Conservation (phyloP, 352 stramenopile species). For the Phytophthora rubi region DNA sequence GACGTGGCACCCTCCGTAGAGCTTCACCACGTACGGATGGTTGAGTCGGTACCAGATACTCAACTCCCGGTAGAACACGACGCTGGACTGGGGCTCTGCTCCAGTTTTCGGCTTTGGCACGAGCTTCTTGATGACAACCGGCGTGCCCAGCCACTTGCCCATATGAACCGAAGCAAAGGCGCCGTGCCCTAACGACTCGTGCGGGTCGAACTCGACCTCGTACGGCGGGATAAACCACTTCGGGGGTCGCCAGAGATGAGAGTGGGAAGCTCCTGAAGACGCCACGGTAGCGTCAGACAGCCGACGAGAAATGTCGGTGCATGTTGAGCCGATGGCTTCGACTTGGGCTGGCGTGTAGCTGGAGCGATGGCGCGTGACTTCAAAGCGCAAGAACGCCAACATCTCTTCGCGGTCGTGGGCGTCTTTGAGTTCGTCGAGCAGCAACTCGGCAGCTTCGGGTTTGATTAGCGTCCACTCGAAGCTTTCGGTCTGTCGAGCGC, state of each 20-base stretch:
- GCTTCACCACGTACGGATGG: constrained; percentile 43
- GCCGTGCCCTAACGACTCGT: constrained; percentile 32
- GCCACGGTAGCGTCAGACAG: constrained; percentile 5
- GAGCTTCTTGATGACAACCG: constrained; percentile 45
- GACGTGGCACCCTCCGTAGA: constrained; percentile 44
- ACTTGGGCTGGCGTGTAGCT: constrained; percentile 33
- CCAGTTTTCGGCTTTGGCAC: constrained; percentile 7
- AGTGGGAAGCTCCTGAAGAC: background rate
- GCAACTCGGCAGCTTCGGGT: constrained; percentile 12
- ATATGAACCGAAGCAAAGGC: constrained; percentile 43
- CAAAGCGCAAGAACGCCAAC: constrained; percentile 36
- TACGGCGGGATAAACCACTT: constrained; percentile 49
- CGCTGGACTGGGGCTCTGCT: constrained; percentile 15
- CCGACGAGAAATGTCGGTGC: constrained; percentile 30
- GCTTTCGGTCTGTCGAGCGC: constrained; percentile 18
- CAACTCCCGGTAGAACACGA: constrained; percentile 39
- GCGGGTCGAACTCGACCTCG: constrained; percentile 39
- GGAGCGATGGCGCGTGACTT: constrained; percentile 31
- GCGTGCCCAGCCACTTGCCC: constrained; percentile 40
- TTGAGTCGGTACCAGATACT: constrained; percentile 42
- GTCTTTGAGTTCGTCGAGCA: constrained; percentile 33
- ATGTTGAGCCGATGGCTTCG: constrained; percentile 26
- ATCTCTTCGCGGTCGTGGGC: constrained; percentile 35
- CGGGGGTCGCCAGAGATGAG: constrained; percentile 26
- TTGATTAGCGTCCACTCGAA: constrained; percentile 25